These are phyloP conservation scores for Bonia amplexicaulis DNA, from an alignment of 176 grass and related monocot species.

Conservation along the genomic window DNA sequence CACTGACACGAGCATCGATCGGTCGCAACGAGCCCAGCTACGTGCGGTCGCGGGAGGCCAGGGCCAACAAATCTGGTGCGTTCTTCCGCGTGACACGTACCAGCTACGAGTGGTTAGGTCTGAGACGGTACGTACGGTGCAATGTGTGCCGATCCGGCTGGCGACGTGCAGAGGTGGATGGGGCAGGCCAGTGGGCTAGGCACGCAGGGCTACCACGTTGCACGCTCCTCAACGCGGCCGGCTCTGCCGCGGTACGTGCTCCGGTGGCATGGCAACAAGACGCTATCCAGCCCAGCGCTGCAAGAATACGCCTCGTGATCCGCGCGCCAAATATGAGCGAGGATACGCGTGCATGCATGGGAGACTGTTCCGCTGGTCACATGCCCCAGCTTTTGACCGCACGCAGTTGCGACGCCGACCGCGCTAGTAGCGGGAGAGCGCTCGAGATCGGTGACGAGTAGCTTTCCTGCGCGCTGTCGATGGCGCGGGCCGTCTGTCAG, in stretches of 20 bases:
- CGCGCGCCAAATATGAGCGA: background rate
- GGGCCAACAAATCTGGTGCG: background rate
- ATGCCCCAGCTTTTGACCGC: slow-evolving; percentile 40
- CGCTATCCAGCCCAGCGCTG: background rate
- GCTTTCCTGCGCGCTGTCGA: background rate
- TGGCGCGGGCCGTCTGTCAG: background rate
- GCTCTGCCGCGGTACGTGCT: background rate
- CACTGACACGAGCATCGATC: slow-evolving; percentile 1
- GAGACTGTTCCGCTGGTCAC: slow-evolving; percentile 44
- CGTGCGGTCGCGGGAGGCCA: background rate
- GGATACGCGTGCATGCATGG: background rate
- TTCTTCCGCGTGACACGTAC: background rate
- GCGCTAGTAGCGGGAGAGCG: background rate
- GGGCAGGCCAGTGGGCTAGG: background rate
- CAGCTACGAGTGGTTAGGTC: too few relatives aligned
- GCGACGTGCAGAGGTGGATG: background rate
- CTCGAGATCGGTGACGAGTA: background rate
- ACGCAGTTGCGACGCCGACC: background rate
- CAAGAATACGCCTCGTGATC: slow-evolving; percentile 44
- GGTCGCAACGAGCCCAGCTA: background rate
- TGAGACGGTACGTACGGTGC: background rate
- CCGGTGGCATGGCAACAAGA: slow-evolving; percentile 26
- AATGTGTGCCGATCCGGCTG: background rate
- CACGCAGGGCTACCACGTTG: background rate
- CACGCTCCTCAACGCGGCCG: slow-evolving; percentile 7